phyloP scores from a whole-genome alignment of 2,329 filamentous ascomycete genomes.

The Monosporascus sp. region DNA sequence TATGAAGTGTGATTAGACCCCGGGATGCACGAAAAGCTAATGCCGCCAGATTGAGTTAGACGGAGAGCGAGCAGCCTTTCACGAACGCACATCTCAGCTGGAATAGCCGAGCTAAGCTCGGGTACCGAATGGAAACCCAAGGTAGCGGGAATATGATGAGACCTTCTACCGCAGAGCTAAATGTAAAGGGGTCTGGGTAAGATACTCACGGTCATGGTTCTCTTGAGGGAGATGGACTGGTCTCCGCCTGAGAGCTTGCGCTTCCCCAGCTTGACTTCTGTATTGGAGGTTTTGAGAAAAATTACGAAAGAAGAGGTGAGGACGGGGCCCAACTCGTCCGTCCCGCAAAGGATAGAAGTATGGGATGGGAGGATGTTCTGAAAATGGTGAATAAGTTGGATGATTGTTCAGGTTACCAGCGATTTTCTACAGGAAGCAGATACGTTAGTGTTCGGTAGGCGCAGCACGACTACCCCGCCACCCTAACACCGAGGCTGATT shows the following conservation, averaged over 20 bases:
- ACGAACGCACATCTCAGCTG: too few species aligned
- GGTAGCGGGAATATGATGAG: too few species aligned
- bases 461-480: neutral
- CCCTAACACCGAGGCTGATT: neutral
- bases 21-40: neutral
- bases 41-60: neutral
- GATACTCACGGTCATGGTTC: conserved; percentile 55
- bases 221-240: conserved; percentile 50
- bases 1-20: neutral
- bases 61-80: neutral
- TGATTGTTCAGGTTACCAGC: neutral
- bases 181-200: neutral
- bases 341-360: neutral
- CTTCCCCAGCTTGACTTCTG: conserved; percentile 55
- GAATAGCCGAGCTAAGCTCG: too few species aligned
- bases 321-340: neutral
- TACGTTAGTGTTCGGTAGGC: neutral
- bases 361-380: neutral
- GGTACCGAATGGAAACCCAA: too few species aligned
- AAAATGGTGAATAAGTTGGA: neutral
- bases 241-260: conserved; percentile 61
- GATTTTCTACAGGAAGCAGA: neutral
- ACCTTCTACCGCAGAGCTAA: too few species aligned
- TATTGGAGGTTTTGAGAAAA: conserved; percentile 4
- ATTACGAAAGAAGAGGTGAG: neutral